Percentiles rank a stretch among this genome's conserved stretches.
phyloP scores from a whole-genome alignment of 2,329 filamentous ascomycete species.

The Tolypocladium guangdongense region DNA sequence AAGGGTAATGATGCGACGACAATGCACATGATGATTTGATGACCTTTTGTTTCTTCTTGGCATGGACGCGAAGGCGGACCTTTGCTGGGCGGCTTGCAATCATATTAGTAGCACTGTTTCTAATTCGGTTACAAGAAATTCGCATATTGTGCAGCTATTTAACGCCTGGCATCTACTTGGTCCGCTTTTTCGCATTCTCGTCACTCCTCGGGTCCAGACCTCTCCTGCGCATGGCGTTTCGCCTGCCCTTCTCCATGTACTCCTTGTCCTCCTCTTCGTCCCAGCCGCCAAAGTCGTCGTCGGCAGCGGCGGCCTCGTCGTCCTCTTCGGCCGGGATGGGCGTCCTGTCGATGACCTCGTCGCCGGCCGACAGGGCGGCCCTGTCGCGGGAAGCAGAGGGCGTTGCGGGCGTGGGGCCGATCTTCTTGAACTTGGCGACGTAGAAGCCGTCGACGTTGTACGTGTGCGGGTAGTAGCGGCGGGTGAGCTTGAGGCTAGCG shows the following conservation, averaged over 20 bases:
- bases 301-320: conserved; percentile 31
- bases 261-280: conserved; percentile 62
- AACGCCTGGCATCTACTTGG: conserved; percentile 5
- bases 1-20: conserved; percentile 1
- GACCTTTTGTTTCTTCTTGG: conserved; percentile 5
- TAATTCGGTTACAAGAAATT: neutral
- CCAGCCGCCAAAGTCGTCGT: conserved; percentile 58
- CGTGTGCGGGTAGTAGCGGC: conserved; percentile 80
- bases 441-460: conserved; percentile 98
- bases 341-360: conserved; percentile 54
- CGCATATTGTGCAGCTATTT: neutral
- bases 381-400: conserved; percentile 20
- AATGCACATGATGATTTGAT: conserved; percentile 2
- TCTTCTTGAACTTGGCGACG: conserved; percentile 95
- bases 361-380: conserved; percentile 15
- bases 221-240: conserved; percentile 61
- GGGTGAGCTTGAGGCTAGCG: conserved; percentile 68
- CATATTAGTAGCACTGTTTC: neutral
- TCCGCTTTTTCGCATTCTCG: conserved; percentile 15
- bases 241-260: conserved; percentile 63
- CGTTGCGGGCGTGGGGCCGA: conserved; percentile 59
- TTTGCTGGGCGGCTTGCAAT: neutral
- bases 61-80: neutral
- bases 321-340: conserved; percentile 46
- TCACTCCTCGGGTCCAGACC: conserved; percentile 60